These are phyloP conservation scores for Aspergillus quadricinctus DNA, from an alignment of 2,329 filamentous ascomycete genomes.

Conservation along the genomic window DNA sequence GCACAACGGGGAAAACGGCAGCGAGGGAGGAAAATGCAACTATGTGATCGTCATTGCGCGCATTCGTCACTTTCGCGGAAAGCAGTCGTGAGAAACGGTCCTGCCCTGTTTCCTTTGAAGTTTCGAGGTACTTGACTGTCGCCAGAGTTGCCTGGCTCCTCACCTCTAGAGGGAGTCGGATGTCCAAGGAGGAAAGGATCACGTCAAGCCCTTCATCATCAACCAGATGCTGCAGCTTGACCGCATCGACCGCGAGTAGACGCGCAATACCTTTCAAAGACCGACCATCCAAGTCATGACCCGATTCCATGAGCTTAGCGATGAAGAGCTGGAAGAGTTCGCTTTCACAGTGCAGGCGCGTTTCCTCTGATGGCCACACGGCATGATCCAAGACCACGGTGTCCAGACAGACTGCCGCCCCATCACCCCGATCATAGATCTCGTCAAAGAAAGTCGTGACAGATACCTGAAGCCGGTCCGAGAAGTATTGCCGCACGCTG, in stretches of 20 bases:
- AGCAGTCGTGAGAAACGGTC: constrained; percentile 71
- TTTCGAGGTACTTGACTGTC: constrained; percentile 77
- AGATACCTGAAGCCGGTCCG: constrained; percentile 38
- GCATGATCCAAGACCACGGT: constrained; percentile 43
- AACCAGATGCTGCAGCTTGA: constrained; percentile 43
- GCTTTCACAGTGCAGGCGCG: constrained; percentile 42
- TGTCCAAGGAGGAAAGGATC: constrained; percentile 79
- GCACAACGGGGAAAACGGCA: constrained; percentile 79
- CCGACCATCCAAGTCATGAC: constrained; percentile 65
- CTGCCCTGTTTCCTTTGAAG: constrained; percentile 66
- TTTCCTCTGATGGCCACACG: constrained; percentile 43
- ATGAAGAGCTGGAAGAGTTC: constrained; percentile 63
- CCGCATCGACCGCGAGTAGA: constrained; percentile 53
- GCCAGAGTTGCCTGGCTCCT: constrained; percentile 78
- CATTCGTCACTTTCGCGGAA: constrained; percentile 63
- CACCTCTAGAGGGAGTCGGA: constrained; percentile 68
- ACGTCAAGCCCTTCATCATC: constrained; percentile 78
- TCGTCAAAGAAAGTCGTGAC: constrained; percentile 47
- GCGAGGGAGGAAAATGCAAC: constrained; percentile 91
- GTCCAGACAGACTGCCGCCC: constrained; percentile 44
- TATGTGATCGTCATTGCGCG: constrained; percentile 82
- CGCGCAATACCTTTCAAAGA: constrained; percentile 59
- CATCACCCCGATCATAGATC: constrained; percentile 46
- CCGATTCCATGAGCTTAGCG: constrained; percentile 85
- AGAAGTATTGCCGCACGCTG: constrained; percentile 42